Evolutionary conservation across 495 filamentous ascomycete species (phyloP).

Genomic region (Aspergillus incahuasiensis): DNA sequence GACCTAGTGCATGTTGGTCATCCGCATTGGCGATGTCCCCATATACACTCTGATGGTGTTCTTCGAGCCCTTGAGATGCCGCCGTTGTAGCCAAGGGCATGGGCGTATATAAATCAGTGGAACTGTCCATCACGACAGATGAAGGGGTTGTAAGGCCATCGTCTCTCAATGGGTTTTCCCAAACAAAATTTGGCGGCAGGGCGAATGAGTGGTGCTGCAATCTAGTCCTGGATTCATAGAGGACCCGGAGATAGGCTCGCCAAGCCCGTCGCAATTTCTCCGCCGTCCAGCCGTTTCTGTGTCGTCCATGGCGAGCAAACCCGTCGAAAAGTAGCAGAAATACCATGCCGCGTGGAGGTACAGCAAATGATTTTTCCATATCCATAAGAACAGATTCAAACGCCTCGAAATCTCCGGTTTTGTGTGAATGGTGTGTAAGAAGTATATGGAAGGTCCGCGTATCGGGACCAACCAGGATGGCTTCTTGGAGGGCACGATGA

Average conservation of each 20-base stretch:
- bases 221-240: conserved; percentile 53
- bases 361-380: conserved; percentile 36
- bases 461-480: conserved; percentile 37
- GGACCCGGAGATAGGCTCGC: conserved; percentile 43
- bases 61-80: not conserved
- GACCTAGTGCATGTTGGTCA: no score
- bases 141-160: not conserved
- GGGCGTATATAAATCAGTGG: conserved; percentile 27
- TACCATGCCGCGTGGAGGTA: conserved; percentile 39
- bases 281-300: conserved; percentile 60
- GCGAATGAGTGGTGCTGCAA: conserved; percentile 25
- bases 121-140: not conserved
- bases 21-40: no score
- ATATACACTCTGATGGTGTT: conserved; percentile 3
- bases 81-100: conserved; percentile 19
- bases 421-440: conserved; percentile 33
- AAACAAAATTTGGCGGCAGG: conserved; percentile 20
- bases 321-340: conserved; percentile 61
- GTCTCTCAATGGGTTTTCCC: conserved; percentile 36
- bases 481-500: conserved; percentile 35
- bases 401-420: conserved; percentile 32
- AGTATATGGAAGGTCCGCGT: conserved; percentile 44
- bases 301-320: conserved; percentile 67
- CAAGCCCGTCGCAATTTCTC: conserved; percentile 46
- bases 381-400: conserved; percentile 36